phyloP scores from a whole-genome alignment of 1,284 basidiomycete genomes.

The Amylostereum chailletii region DNA sequence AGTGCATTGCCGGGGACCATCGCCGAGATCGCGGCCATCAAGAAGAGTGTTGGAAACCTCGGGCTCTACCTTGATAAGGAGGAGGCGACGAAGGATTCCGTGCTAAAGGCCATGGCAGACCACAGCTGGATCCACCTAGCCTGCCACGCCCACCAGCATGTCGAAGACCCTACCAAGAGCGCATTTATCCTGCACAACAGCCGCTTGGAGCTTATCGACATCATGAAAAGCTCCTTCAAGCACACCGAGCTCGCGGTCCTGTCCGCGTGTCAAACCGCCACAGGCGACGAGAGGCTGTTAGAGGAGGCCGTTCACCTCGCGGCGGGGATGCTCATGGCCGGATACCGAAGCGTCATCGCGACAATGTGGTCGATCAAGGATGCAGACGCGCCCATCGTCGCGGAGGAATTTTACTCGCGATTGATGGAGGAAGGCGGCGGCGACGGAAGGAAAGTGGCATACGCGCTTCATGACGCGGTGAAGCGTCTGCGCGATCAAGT shows the following conservation, averaged over 20 bases:
- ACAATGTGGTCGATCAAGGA: slow-evolving; percentile 18
- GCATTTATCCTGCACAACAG: not conserved
- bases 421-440: not conserved
- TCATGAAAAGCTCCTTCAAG: not conserved
- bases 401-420: slow-evolving; percentile 9
- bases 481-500: not conserved
- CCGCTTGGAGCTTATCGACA: not conserved
- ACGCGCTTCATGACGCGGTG: slow-evolving; percentile 1
- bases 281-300: not conserved
- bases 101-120: not conserved
- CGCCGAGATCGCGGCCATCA: not conserved
- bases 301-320: slow-evolving; percentile 14
- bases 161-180: not conserved
- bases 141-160: not conserved
- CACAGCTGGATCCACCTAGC: not conserved
- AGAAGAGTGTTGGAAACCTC: not conserved
- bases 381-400: slow-evolving; percentile 5
- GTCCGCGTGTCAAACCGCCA: slow-evolving; percentile 1
- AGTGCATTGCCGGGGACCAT: not conserved
- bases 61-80: slow-evolving; percentile 8
- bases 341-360: slow-evolving; percentile 14
- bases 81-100: not conserved
- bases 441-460: not conserved
- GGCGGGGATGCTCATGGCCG: slow-evolving; percentile 16
- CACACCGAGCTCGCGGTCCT: not conserved